phyloP scores from a whole-genome alignment of 352 stramenopile genomes.

The Pilasporangium apinafurcum region DNA sequence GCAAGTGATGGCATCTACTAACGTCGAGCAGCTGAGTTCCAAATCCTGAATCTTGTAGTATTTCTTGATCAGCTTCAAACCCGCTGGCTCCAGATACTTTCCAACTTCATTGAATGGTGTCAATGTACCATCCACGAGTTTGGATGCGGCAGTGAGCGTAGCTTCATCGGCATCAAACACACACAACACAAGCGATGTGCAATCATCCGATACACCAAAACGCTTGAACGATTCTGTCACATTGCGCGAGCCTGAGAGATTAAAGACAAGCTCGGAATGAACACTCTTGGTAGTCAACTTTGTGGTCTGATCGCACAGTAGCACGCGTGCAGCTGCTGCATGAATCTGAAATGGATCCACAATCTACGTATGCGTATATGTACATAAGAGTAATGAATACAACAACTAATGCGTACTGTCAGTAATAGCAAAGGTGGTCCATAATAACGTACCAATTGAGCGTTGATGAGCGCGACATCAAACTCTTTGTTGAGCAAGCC shows the following conservation, averaged over 20 bases:
- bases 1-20: constrained; percentile 62
- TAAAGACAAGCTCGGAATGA: constrained; percentile 82
- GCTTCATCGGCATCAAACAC: constrained; percentile 63
- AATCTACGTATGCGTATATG: constrained; percentile 46
- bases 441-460: constrained; percentile 34
- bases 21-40: constrained; percentile 54
- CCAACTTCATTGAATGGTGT: constrained; percentile 38
- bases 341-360: constrained; percentile 74
- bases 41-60: constrained; percentile 84
- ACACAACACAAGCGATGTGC: constrained; percentile 58
- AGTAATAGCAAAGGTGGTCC: background rate
- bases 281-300: constrained; percentile 68
- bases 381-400: background rate
- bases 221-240: constrained; percentile 77
- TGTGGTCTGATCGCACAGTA: constrained; percentile 54
- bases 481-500: constrained; percentile 55
- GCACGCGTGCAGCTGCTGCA: constrained; percentile 52
- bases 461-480: constrained; percentile 71
- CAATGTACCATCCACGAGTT: constrained; percentile 48
- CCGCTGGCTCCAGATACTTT: constrained; percentile 30
- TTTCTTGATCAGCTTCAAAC: constrained; percentile 62
- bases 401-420: background rate
- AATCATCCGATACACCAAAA: constrained; percentile 59
- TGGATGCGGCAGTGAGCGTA: constrained; percentile 19
- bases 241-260: constrained; percentile 78